Base-by-base conservation (phyloP, 768 basidiomycete species). In the Ramaria sp. region DNA sequence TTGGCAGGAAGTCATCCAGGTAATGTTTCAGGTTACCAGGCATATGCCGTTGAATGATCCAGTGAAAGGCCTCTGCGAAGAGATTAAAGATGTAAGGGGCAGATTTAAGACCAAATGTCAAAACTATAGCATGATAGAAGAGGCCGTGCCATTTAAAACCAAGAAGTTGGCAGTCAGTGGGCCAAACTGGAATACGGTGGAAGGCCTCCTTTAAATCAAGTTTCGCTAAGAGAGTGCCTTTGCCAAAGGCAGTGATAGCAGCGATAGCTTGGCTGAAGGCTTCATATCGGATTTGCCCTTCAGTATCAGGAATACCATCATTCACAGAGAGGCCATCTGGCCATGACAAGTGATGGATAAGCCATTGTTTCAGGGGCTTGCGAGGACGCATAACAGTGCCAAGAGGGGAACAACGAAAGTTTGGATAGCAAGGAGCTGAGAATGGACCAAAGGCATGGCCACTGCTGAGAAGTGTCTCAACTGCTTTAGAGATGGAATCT, bases 21-120 rank as follows among this genome's bases (percentile, higher is more conserved):
- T n/a, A n/a, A n/a, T n/a, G n/a, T n/a, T n/a, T n/a, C n/a, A n/a
- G n/a, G n/a, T n/a, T n/a, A n/a, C n/a, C n/a, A n/a, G n/a, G n/a
- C n/a, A n/a, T n/a, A n/a, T 74, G 67, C 10, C 65, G 63, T 13
- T 64, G 57, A n/a, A 73, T 67, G 52, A 74, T 73, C 72, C 72
- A 75, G 55, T 74, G 73, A 11, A 73, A 63, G 10, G 66, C 73
- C 56, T 74, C 69, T 0, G 72, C 66, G n/a, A n/a, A n/a, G n/a
- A n/a, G n/a, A n/a, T n/a, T n/a, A n/a, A n/a, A n/a, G n/a, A n/a
- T n/a, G n/a, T n/a, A n/a, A n/a, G n/a, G n/a, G n/a, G n/a, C n/a
- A n/a, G n/a, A n/a, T n/a, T n/a, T n/a, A n/a, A n/a, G n/a, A n/a
- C n/a, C n/a, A n/a, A n/a, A n/a, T n/a, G n/a, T n/a, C n/a, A n/a